phyloP scores from a whole-genome alignment of 306 rosid genomes.

The Fragaria ananassa region DNA sequence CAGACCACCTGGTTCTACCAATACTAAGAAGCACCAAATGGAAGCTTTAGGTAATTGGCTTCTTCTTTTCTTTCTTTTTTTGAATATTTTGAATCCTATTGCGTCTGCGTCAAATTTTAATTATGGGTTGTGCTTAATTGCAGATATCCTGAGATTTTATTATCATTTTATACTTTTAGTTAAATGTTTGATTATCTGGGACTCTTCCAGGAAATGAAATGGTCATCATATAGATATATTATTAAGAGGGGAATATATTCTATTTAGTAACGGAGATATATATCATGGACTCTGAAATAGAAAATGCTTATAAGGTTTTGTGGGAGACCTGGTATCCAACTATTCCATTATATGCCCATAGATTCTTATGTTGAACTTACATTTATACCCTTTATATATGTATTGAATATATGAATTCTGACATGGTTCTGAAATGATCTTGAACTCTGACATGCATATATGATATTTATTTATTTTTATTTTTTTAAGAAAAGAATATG shows the following conservation, averaged over 20 bases:
- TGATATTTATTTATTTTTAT: background rate
- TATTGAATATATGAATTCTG: background rate
- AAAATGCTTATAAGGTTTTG: background rate
- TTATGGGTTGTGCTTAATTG: background rate
- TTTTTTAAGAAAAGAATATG: background rate
- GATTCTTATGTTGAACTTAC: constrained; percentile 29
- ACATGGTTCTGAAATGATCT: background rate
- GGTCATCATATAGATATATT: constrained; percentile 5
- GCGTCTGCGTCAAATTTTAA: background rate
- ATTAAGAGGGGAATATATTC: constrained; percentile 7
- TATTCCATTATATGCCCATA: constrained; percentile 11
- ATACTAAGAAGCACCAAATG: constrained; percentile 42
- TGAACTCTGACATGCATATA: constrained; percentile 11
- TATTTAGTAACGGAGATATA: constrained; percentile 12
- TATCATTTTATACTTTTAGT: background rate
- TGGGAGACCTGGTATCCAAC: constrained; percentile 15
- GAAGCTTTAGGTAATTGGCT: constrained; percentile 40
- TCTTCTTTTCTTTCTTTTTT: background rate
- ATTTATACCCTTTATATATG: constrained; percentile 30
- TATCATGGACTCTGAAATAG: background rate
- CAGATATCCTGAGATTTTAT: background rate
- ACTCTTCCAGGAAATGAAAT: background rate
- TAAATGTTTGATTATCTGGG: background rate
- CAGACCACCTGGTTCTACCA: constrained; percentile 67
- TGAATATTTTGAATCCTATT: background rate